phyloP scores from a whole-genome alignment of 805 yeast genomes.

The Wickerhamomyces subpelliculosus region DNA sequence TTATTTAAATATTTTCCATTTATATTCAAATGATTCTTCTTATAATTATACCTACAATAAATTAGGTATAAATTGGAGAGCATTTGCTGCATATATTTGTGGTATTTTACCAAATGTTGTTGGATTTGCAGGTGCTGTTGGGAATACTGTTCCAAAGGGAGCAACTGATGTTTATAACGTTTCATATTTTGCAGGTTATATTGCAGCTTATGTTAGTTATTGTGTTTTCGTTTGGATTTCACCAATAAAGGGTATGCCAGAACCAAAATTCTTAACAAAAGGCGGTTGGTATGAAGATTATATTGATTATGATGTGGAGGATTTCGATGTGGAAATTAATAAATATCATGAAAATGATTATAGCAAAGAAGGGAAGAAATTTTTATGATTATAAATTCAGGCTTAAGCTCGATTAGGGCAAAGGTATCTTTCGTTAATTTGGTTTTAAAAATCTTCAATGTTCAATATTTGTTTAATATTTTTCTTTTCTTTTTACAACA shows the following conservation, averaged over 20 bases:
- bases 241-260: constrained; percentile 41
- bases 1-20: constrained; percentile 46
- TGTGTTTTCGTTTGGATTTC: constrained; percentile 39
- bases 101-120: constrained; percentile 76
- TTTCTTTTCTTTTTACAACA: background rate
- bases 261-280: constrained; percentile 28
- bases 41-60: constrained; percentile 48
- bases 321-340: background rate
- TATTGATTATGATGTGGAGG: background rate
- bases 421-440: too few relatives aligned
- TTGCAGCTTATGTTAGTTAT: constrained; percentile 46
- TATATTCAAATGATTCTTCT: constrained; percentile 38
- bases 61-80: constrained; percentile 72
- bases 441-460: too few relatives aligned
- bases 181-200: constrained; percentile 68
- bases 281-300: constrained; percentile 52
- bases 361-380: background rate
- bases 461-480: background rate
- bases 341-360: constrained; percentile 1
- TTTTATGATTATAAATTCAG: background rate
- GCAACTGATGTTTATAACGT: constrained; percentile 66
- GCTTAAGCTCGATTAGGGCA: too few relatives aligned
- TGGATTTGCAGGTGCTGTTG: constrained; percentile 77
- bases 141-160: constrained; percentile 64
- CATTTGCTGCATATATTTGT: constrained; percentile 62